These are phyloP conservation scores for Fraxinus velutina DNA, from an alignment of 305 asterid genomes.

Conservation along the genomic window DNA sequence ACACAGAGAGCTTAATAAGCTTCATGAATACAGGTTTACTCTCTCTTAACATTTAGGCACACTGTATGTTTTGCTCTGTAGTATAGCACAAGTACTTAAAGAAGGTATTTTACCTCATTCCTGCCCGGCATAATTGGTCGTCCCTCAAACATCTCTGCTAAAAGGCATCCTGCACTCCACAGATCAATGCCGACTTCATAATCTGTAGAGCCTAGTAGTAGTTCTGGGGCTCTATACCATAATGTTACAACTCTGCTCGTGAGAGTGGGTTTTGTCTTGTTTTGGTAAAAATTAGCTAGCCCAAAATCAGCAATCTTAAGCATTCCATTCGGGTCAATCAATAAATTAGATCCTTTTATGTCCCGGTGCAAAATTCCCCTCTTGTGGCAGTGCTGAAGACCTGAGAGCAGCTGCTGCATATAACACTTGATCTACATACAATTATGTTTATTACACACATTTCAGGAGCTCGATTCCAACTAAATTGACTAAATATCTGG, in stretches of 20 bases:
- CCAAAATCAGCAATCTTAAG: conserved; percentile 87
- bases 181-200: conserved; percentile 78
- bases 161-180: conserved; percentile 80
- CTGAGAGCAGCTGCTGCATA: conserved; percentile 73
- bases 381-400: conserved; percentile 75
- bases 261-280: conserved; percentile 42
- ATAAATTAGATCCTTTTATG: conserved; percentile 67
- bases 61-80: no score
- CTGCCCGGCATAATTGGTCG: conserved; percentile 82
- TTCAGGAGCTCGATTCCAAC: not conserved
- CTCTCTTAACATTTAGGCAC: not conserved
- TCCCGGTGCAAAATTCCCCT: conserved; percentile 78
- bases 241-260: conserved; percentile 79
- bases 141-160: conserved; percentile 71
- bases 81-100: not conserved
- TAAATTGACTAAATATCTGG: not conserved
- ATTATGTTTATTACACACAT: not conserved
- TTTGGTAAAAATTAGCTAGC: conserved; percentile 51
- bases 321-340: conserved; percentile 61
- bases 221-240: conserved; percentile 86
- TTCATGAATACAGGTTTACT: not conserved
- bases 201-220: conserved; percentile 65
- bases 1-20: not conserved
- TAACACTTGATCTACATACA: conserved; percentile 60
- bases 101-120: conserved; percentile 50